A percentile compares a stretch with the other conserved stretches of the same genome.
phyloP scores from a whole-genome alignment of 2,329 filamentous ascomycete species.

The Diatrype stigma region DNA sequence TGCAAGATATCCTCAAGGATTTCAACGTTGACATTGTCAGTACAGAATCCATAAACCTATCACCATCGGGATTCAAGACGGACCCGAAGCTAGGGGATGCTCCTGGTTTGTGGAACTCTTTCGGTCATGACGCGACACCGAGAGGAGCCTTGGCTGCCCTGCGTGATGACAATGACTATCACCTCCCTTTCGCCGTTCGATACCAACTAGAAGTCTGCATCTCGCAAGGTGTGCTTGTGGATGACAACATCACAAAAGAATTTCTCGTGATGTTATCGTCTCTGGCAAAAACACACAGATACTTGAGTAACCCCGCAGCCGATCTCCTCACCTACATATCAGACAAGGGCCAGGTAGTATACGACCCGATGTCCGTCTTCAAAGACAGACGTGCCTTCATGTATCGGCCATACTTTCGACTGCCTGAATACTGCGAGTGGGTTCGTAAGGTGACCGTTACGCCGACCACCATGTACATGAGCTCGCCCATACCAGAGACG shows the following conservation, averaged over 20 bases:
- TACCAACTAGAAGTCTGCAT: slow-evolving; percentile 94
- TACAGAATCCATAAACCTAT: slow-evolving; percentile 13
- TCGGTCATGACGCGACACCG: slow-evolving; percentile 28
- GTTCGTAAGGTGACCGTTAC: slow-evolving; percentile 77
- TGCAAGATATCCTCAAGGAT: slow-evolving; percentile 58
- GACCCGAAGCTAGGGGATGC: slow-evolving; percentile 26
- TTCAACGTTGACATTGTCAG: slow-evolving; percentile 62
- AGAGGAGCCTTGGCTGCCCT: slow-evolving; percentile 17
- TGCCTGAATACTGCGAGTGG: slow-evolving; percentile 70
- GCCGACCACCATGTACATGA: slow-evolving; percentile 76
- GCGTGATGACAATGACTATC: slow-evolving; percentile 30
- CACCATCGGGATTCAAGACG: slow-evolving; percentile 34
- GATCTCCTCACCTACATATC: slow-evolving; percentile 71
- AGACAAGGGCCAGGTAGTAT: slow-evolving; percentile 57
- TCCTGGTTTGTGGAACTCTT: slow-evolving; percentile 36
- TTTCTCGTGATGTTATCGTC: slow-evolving; percentile 62
- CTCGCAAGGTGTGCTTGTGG: slow-evolving; percentile 72
- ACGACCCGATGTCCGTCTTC: slow-evolving; percentile 72
- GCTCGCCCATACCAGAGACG: slow-evolving; percentile 74
- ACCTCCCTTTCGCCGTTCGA: slow-evolving; percentile 66
- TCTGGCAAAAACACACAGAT: slow-evolving; percentile 28
- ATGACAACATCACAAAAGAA: slow-evolving; percentile 63
- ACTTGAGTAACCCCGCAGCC: slow-evolving; percentile 46
- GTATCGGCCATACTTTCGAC: slow-evolving; percentile 43
- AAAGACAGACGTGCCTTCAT: slow-evolving; percentile 44